Percentiles rank a stretch among this genome's conserved stretches.
Evolutionary conservation across 495 filamentous ascomycete species (phyloP).

Genomic region (Penicillium odoratum): DNA sequence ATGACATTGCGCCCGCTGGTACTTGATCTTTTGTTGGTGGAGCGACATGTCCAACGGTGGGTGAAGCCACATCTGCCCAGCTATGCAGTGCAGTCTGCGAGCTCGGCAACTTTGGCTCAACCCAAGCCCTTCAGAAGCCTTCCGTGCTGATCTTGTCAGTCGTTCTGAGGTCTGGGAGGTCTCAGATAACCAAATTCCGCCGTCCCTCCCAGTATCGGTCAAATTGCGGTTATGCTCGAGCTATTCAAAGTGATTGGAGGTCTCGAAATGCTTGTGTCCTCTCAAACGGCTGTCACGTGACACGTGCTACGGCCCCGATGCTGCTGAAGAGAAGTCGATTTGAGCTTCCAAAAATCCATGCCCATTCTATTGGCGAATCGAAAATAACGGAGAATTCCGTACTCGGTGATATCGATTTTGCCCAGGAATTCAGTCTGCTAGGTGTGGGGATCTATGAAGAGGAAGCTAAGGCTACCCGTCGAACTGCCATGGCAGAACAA

Average conservation of each 20-base stretch:
- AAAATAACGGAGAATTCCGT: neutral
- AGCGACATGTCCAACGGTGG: neutral
- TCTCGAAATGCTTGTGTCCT: neutral
- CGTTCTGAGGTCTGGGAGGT: conserved; percentile 1
- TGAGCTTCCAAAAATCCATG: conserved; percentile 5
- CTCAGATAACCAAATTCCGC: neutral
- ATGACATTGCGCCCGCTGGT: neutral
- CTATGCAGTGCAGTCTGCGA: neutral
- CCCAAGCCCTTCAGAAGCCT: neutral
- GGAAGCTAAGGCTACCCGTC: conserved; percentile 3
- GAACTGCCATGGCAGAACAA: conserved; percentile 4
- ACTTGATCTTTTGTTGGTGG: neutral
- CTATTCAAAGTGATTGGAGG: neutral
- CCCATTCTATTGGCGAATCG: conserved; percentile 4
- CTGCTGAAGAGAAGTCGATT: conserved; percentile 6
- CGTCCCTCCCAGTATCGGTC: neutral
- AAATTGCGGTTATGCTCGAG: neutral
- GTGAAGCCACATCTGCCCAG: neutral
- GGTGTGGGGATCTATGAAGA: conserved; percentile 5
- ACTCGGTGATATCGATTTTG: conserved; percentile 1
- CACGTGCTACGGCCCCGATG: neutral
- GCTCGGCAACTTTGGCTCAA: neutral
- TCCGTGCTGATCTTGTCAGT: neutral
- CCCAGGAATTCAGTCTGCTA: conserved; percentile 1
- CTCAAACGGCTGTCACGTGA: neutral